Percentiles rank a stretch among this genome's conserved stretches.
Evolutionary conservation across 2,329 filamentous ascomycete genomes (phyloP).

Genomic region (Byssoonygena ceratinophila): DNA sequence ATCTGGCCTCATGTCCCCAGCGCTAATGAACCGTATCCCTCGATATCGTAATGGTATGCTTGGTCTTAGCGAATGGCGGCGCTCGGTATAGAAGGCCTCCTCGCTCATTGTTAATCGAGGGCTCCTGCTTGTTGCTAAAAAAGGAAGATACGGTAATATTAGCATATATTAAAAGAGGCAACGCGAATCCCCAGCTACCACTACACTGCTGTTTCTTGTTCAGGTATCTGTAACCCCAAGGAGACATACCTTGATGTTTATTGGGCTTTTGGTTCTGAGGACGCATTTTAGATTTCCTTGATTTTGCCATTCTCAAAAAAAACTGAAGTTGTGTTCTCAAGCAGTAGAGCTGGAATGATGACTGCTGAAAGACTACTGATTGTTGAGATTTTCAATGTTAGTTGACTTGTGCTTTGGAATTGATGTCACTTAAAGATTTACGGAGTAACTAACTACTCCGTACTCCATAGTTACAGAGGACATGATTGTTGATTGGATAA

Average conservation of each 20-base stretch:
- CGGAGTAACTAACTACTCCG: too few relatives aligned
- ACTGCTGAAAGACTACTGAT: too few relatives aligned
- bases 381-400: too few relatives aligned
- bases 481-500: too few relatives aligned
- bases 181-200: neutral
- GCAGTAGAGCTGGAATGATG: too few relatives aligned
- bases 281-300: neutral
- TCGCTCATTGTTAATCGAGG: slow-evolving; percentile 41
- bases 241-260: neutral
- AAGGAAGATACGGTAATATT: neutral
- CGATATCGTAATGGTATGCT: slow-evolving; percentile 46
- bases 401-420: too few relatives aligned
- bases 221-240: neutral
- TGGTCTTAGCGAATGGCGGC: slow-evolving; percentile 38
- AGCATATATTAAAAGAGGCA: neutral
- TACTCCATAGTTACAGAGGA: too few relatives aligned
- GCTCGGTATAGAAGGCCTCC: slow-evolving; percentile 49
- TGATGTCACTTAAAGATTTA: too few relatives aligned
- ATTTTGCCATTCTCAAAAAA: neutral
- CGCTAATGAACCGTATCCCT: slow-evolving; percentile 51
- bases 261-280: neutral
- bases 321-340: too few relatives aligned
- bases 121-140: neutral
- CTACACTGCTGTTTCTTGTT: neutral
- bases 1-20: slow-evolving; percentile 39